A percentile compares a stretch with the other conserved stretches of the same genome.
Evolutionary conservation across 1,284 basidiomycete genomes (phyloP).

Genomic region (Cryptococcus amylolentus): DNA sequence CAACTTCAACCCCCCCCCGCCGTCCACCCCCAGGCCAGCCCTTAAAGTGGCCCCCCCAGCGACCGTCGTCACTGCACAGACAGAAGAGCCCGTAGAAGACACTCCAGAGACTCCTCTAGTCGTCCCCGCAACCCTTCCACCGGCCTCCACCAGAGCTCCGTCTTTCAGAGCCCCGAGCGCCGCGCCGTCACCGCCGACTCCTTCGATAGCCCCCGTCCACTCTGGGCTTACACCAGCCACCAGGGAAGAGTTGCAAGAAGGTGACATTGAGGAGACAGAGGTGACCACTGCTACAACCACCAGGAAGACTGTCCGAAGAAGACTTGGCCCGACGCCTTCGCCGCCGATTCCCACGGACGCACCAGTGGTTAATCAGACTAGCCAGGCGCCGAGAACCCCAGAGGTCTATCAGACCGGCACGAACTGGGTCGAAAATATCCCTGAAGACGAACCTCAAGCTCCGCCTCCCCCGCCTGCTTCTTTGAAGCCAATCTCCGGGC

Average conservation of each 20-base stretch:
- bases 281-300: conserved; percentile 16
- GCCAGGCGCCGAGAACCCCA: neutral
- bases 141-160: neutral
- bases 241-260: conserved; percentile 3
- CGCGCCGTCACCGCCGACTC: neutral
- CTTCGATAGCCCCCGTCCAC: neutral
- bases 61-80: neutral
- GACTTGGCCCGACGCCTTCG: neutral
- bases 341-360: neutral
- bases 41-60: conserved; percentile 6
- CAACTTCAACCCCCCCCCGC: conserved; percentile 21
- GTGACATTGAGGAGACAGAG: conserved; percentile 13
- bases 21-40: conserved; percentile 14
- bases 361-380: neutral
- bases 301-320: conserved; percentile 4
- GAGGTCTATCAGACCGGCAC: conserved; percentile 7
- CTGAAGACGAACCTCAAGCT: neutral
- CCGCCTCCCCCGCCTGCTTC: neutral
- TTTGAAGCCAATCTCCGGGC: conserved; percentile 1
- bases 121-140: conserved; percentile 3
- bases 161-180: conserved; percentile 1
- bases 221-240: neutral
- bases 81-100: neutral
- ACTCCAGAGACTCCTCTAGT: conserved; percentile 8
- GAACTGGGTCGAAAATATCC: conserved; percentile 11